Evolutionary conservation across 805 yeast genomes (phyloP).

Genomic region (Myxozyma udenii): DNA sequence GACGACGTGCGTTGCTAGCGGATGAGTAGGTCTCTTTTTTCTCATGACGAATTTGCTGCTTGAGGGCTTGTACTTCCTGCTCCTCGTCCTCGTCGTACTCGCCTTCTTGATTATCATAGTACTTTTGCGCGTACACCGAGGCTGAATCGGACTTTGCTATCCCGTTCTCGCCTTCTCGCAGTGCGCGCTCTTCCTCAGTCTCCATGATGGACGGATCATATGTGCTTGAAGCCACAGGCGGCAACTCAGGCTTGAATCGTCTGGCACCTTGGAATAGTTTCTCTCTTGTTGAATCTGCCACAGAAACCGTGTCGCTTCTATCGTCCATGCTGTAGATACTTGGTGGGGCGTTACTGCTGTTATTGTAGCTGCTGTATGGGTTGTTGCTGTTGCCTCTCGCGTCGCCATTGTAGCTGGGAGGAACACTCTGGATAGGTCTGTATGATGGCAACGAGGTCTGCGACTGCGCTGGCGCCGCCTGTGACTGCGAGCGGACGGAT

Average conservation of each 20-base stretch:
- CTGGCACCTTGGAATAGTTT: constrained; percentile 20
- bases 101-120: constrained; percentile 9
- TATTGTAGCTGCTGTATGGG: neutral
- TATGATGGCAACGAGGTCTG: neutral
- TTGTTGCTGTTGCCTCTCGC: neutral
- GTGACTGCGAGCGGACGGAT: neutral
- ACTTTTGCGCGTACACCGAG: constrained; percentile 2
- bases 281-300: constrained; percentile 13
- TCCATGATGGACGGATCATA: constrained; percentile 30
- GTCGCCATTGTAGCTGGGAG: no score
- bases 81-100: constrained; percentile 50
- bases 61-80: constrained; percentile 83
- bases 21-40: constrained; percentile 84
- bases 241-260: constrained; percentile 3
- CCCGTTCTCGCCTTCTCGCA: constrained; percentile 6
- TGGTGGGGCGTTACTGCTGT: constrained; percentile 1
- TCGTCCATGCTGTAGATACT: constrained; percentile 1
- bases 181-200: constrained; percentile 26
- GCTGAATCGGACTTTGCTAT: neutral
- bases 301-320: constrained; percentile 2
- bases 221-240: constrained; percentile 4
- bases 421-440: no score
- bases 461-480: neutral
- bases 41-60: constrained; percentile 74
- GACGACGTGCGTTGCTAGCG: constrained; percentile 74